These are phyloP conservation scores for Acacia acuminata DNA, from an alignment of 306 rosid species.

Conservation along the genomic window DNA sequence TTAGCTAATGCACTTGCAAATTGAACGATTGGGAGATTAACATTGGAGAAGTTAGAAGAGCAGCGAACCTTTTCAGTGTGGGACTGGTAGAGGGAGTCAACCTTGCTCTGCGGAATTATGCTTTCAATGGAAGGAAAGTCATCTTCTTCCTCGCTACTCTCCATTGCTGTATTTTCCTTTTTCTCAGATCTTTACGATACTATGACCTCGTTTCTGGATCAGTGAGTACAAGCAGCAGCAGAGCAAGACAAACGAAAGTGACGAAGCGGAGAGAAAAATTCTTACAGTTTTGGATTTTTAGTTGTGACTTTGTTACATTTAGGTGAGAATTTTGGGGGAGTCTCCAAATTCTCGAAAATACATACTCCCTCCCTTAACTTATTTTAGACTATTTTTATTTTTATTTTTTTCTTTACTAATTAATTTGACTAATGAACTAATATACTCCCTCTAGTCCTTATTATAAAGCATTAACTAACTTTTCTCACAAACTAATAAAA, in stretches of 20 bases:
- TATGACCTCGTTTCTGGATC: neutral
- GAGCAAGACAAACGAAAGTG: neutral
- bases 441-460: too few relatives aligned
- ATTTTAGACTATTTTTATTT: too few relatives aligned
- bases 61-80: constrained; percentile 81
- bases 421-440: too few relatives aligned
- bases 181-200: neutral
- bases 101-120: constrained; percentile 87
- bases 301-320: neutral
- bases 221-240: neutral
- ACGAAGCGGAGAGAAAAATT: neutral
- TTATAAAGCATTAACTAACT: too few relatives aligned
- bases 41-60: neutral
- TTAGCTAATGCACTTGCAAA: neutral
- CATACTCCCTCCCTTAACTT: too few relatives aligned
- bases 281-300: neutral
- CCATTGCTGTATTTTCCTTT: constrained; percentile 47
- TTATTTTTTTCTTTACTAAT: too few relatives aligned
- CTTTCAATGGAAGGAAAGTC: constrained; percentile 89
- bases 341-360: too few relatives aligned
- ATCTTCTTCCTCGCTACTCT: constrained; percentile 98
- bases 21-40: neutral
- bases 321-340: neutral
- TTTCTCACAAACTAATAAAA: too few relatives aligned
- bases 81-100: constrained; percentile 89